phyloP scores from a whole-genome alignment of 1,284 basidiomycete genomes.

The Ganoderma leucocontextum region DNA sequence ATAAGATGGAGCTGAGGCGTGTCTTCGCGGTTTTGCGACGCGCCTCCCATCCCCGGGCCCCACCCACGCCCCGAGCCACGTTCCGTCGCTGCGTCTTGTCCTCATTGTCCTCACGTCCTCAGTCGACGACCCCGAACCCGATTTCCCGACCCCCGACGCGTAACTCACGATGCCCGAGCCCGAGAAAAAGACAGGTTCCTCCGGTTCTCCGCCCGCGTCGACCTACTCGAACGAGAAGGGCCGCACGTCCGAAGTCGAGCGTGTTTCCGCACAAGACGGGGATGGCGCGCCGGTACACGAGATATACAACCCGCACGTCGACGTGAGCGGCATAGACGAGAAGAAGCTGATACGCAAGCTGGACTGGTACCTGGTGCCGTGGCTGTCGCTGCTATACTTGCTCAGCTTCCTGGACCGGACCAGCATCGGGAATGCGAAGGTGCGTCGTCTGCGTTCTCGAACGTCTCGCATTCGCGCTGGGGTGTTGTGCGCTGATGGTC shows the following conservation, averaged over 20 bases:
- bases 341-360: conserved; percentile 71
- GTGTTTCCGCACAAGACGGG: conserved; percentile 25
- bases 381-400: conserved; percentile 78
- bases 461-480: not conserved
- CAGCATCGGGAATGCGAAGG: conserved; percentile 84
- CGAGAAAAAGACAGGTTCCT: conserved; percentile 18
- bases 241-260: conserved; percentile 30
- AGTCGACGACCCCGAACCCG: not conserved
- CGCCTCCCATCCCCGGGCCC: not conserved
- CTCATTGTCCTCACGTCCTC: not conserved
- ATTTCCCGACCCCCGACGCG: not conserved
- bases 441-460: conserved; percentile 38
- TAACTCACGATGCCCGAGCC: conserved; percentile 17
- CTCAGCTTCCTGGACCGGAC: conserved; percentile 81
- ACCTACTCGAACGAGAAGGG: conserved; percentile 39
- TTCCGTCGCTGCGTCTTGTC: not conserved
- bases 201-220: conserved; percentile 19
- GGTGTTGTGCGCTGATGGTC: not conserved
- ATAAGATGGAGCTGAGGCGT: not conserved
- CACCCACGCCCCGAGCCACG: not conserved
- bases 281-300: conserved; percentile 27
- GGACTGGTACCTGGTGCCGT: conserved; percentile 70
- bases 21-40: not conserved
- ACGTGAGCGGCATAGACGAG: conserved; percentile 66
- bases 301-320: conserved; percentile 60